Evolutionary conservation across 192 early-diverging fungal genomes (phyloP).

Genomic region (Linnemannia schmuckeri): DNA sequence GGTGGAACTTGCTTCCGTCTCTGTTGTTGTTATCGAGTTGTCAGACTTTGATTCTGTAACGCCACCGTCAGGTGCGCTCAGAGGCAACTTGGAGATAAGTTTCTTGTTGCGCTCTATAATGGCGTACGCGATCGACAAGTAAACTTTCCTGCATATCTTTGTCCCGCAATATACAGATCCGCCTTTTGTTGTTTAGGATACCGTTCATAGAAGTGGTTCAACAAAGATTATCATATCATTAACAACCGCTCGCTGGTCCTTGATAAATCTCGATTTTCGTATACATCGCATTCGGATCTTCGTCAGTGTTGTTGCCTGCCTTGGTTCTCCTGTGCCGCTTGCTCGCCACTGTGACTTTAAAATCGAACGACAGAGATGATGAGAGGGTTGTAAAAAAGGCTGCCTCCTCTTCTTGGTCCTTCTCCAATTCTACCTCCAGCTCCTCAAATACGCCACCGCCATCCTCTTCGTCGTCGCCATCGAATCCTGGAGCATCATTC

Average conservation of each 20-base stretch:
- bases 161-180: slow-evolving; percentile 74
- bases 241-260: slow-evolving; percentile 73
- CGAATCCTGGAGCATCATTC: neutral
- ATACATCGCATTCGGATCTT: slow-evolving; percentile 4
- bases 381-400: slow-evolving; percentile 2
- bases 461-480: neutral
- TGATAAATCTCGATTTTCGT: slow-evolving; percentile 67
- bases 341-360: neutral
- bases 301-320: neutral
- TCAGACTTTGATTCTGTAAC: slow-evolving; percentile 5
- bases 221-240: slow-evolving; percentile 74
- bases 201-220: slow-evolving; percentile 73
- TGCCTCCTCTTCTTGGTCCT: slow-evolving; percentile 5
- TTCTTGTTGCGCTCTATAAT: slow-evolving; percentile 68
- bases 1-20: neutral
- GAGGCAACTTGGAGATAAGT: neutral
- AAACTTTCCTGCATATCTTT: slow-evolving; percentile 75
- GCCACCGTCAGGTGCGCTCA: neutral
- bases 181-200: slow-evolving; percentile 68
- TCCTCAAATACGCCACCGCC: slow-evolving; percentile 44
- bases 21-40: slow-evolving; percentile 4
- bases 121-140: slow-evolving; percentile 70
- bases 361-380: neutral
- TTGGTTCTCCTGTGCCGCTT: slow-evolving; percentile 9
- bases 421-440: neutral